Percentiles rank a stretch among this genome's conserved stretches.
phyloP scores from a whole-genome alignment of 371 early-diverging fungal species.

The Circinella minor region DNA sequence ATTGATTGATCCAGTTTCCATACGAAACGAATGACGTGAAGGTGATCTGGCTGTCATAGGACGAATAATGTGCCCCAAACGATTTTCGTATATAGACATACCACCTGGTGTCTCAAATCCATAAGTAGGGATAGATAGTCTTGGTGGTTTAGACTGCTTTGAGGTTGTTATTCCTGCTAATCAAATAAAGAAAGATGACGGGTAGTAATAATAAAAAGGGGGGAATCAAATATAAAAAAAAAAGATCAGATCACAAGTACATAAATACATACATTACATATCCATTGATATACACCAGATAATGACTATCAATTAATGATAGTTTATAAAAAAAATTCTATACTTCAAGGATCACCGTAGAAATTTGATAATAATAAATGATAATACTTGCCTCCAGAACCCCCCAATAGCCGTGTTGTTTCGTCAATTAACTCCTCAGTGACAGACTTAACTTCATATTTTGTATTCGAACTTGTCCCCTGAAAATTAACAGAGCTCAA shows the following conservation, averaged over 20 bases:
- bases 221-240: too few relatives aligned
- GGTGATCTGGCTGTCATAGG: constrained; percentile 36
- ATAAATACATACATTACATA: too few relatives aligned
- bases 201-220: too few relatives aligned
- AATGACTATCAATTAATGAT: too few relatives aligned
- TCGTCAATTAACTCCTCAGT: constrained; percentile 22
- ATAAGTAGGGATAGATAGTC: constrained; percentile 33
- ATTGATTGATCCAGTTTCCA: constrained; percentile 12
- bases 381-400: constrained; percentile 16
- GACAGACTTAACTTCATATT: constrained; percentile 9
- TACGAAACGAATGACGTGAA: constrained; percentile 28
- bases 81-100: constrained; percentile 23
- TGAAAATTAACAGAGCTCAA: constrained; percentile 27
- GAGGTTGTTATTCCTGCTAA: background rate
- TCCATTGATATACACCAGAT: too few relatives aligned
- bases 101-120: constrained; percentile 24
- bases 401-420: constrained; percentile 17
- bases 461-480: constrained; percentile 2
- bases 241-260: background rate
- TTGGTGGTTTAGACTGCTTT: constrained; percentile 25
- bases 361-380: background rate
- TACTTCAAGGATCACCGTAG: too few relatives aligned
- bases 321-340: too few relatives aligned
- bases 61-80: constrained; percentile 39
- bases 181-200: background rate